Base-by-base conservation (phyloP, 495 filamentous ascomycete genomes). In the Aspergillus indologenus region DNA sequence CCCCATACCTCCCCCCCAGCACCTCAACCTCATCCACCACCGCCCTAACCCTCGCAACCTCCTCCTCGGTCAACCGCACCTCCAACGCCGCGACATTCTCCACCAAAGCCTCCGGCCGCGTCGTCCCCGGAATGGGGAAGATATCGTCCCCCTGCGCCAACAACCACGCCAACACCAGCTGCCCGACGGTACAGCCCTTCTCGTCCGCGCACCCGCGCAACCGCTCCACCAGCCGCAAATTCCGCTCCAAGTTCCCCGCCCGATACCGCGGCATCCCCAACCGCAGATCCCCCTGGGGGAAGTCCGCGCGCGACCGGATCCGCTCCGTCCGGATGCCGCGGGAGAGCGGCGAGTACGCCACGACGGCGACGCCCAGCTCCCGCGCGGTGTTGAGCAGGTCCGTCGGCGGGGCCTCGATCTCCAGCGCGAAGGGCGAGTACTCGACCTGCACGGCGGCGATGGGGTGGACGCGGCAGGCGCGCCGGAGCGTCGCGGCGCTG, bases 81-180 rank as follows among this genome's bases (percentile, higher is more conserved):
- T 79, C 42, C 9, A 80, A 21, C 4, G 82, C 76, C 3, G 61
- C 79, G 8, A 76, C 48, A 63, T 87, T 88, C 68, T 87, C 78
- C 59, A 84, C 81, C n/a, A 87, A 61, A 40, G 83, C 80, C 56
- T 75, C 77, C 47, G 80, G 69, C 58, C 71, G 79, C 68, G 77
- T 86, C 5, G 84, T 87, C 4, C 85, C 76, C 0, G 83, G 83
- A 64, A 83, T 83, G 0, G 82, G 80, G 52, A 85, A 72, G n/a
- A 84, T 69, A 61, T 83, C 81, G 8, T 78, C 68, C 0, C 83
- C 82, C 61, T 83, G 83, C n/a, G 65, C 68, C 58, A 85, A 54
- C 49, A 85, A 29, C 83, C 82, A 86, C 5, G 81, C 82, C 20
- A 86, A 61, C 8, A 75, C 71, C 45, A 85, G 58, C 66, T 86